Evolutionary conservation across 495 filamentous ascomycete genomes (phyloP), one percentile per base, ranked within the genome.

Genomic region (Apiosordaria backusii): DNA sequence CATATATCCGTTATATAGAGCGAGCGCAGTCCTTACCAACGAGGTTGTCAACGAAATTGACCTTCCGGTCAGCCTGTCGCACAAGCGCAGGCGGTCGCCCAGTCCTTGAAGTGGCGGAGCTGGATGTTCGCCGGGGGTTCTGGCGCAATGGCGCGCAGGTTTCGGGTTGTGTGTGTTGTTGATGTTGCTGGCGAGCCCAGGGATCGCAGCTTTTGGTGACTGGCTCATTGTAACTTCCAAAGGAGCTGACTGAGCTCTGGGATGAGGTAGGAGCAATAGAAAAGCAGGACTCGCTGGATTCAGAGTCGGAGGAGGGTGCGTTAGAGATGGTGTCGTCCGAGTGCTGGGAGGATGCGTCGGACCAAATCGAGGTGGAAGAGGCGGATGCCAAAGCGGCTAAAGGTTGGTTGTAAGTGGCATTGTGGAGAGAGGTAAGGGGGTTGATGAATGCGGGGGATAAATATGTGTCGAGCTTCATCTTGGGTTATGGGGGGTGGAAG

Each of bases 41-140:
- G 76, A 99, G 92, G 81, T 87, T 92, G 77, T 97, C 94, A 80
- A 99, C 95, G 76, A 98, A 99, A 76, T 89, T 93, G 74, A 90
- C 86, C 81, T 97, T 98, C 67, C 95, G 89, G 75, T 97, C 95
- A 72, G 88, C 88, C 81, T 99, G 95, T 65, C 95, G 90, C 55
- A 93, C 84, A 61, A 97, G 86, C 65, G 89, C 83, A 26, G 95
- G 92, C 68, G 93, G 93, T 70, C 88, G 87, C 67, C 87, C 86
- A 63, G 86, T 77, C 69, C 87, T 83, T 26, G 82, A 82, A 63
- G 77, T 78, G 35, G 78, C 68, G 67, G 87, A 75, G 68, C 69
- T 74, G 60, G 79, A 86, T 70, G 89, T 92, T 66, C 94, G 89
- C 65, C 94, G 85, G 63, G 92, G 92, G 73, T 98, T 90, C 80